Base-by-base conservation (phyloP, 2,329 filamentous ascomycete species). In the Epichloe bromicola region DNA sequence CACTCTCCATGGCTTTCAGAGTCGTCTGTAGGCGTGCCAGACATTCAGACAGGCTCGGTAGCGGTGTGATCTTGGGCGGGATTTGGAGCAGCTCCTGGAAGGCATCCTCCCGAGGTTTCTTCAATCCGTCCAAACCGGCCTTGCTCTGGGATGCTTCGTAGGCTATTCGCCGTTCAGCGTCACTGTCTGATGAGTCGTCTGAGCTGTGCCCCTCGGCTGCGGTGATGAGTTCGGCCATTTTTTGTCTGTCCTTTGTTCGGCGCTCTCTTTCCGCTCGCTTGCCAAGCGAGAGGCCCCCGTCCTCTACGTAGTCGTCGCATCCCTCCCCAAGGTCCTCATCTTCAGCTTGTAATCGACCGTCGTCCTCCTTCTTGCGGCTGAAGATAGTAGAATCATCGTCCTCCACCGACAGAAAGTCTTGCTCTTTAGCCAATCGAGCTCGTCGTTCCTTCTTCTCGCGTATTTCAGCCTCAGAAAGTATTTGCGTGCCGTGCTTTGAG, bases 281-380 rank as follows among this genome's bases (percentile, higher is more conserved):
- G 36, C 89, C 88, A 0, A 96, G 73, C 1, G 86, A 79, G 10
- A 96, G 79, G 7, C 80, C 80, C 80, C 86, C 88, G 62, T 95
- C 88, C 40, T 93, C 86, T 8, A 93, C 87, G 59, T 87, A 95
- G 50, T 91, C 85, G 54, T 97, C 91, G 59, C 95, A 97, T 0
- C 89, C 90, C 68, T 97, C 93, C 38, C 86, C 87, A 0, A 96
- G 77, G 61, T 97, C 88, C 63, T 97, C 91, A 59, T 97, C 91
- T 36, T 96, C 89, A 41, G 76, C 79, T 5, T 89, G 78, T 2
- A 97, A 75, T 1, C 91, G 78, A 5, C 85, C 86, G 54, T 89
- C 78, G 36, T 80, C 77, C 56, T 85, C 80, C 59, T 83, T 80
- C 56, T 80, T 79, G 17, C 57, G 67, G 3, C 56, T 54, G 19